Base-by-base conservation (phyloP, 2,329 filamentous ascomycete species). In the Orbilia javanica region DNA sequence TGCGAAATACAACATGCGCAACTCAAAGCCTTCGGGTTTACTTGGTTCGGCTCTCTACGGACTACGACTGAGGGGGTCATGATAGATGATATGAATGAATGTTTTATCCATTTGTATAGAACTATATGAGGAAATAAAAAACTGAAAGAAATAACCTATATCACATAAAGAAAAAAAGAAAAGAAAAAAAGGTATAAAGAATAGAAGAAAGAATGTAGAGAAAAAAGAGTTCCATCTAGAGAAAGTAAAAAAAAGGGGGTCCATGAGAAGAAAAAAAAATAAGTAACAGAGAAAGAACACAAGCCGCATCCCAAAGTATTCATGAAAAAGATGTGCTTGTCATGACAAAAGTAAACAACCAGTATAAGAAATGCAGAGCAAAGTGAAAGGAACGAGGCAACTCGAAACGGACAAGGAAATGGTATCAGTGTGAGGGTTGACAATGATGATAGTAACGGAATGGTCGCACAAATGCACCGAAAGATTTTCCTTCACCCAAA, bases 161-260 rank as follows among this genome's bases (percentile, higher is more conserved):
- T 72, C 74, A 78, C 67, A 78, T 78, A 77, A 77, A 60, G 62
- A 66, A 77, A 55, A 62, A 64, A 57, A 25, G 22, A 22, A 25
- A 57, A 55, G n/a, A 25, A 48, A 25, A 65, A n/a, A 57, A 57
- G 46, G 18, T 42, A n/a, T 42, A 55, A 29, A 46, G 31, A 52
- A 57, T 29, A 57, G 34, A 60, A 64, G 36, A 64, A 57, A 25
- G 62, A 50, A 72, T 67, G 67, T 76, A 57, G 46, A 65, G 52
- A 46, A 34, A 66, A 62, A 42, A 70, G 27, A 67, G n/a, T 44
- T 42, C 68, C 46, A 53, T 75, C 70, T 72, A 75, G 62, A 68
- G 44, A 52, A 67, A 67, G 63, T 44, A 20, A 25, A 66, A 60
- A 11, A 66, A 71, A 22, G 42, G 46, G 44, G 46, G 34, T 62